Conservation (phyloP, 208 protist genomes). For the Angomonas deanei region DNA sequence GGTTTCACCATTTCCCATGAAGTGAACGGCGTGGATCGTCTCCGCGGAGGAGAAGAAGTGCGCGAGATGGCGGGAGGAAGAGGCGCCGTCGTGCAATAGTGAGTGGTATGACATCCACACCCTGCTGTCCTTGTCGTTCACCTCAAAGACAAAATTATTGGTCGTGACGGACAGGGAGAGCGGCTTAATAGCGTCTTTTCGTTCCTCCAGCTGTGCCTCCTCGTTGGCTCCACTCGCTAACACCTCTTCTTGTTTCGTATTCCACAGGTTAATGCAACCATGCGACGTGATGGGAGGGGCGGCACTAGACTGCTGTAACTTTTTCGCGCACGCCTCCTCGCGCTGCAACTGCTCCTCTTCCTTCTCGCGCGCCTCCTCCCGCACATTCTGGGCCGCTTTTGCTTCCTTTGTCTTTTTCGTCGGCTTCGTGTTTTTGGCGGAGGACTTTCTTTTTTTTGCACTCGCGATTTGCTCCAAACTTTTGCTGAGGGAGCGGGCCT, state of each 20-base stretch:
- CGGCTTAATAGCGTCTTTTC: slow-evolving; percentile 9
- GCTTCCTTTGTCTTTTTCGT: neutral
- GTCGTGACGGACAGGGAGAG: slow-evolving; percentile 14
- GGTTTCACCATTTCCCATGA: neutral
- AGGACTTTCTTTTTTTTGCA: slow-evolving; percentile 1
- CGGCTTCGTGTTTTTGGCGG: neutral
- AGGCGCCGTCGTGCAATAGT: neutral
- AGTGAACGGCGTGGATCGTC: slow-evolving; percentile 34
- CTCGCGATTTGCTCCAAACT: neutral
- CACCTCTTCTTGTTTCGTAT: neutral
- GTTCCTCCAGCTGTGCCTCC: neutral
- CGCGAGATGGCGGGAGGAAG: slow-evolving; percentile 4
- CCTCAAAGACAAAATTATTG: slow-evolving; percentile 23
- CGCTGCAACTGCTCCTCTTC: neutral
- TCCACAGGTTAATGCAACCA: neutral
- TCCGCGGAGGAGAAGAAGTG: slow-evolving; percentile 16
- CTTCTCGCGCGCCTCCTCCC: neutral
- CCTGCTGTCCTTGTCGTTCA: slow-evolving; percentile 2
- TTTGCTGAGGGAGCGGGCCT: neutral
- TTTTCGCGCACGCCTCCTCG: neutral
- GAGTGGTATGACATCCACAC: slow-evolving; percentile 18
- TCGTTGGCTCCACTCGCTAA: neutral
- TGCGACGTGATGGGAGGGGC: neutral
- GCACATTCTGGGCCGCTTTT: neutral
- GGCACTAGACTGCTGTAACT: neutral